Base-by-base conservation (phyloP, 495 filamentous ascomycete genomes). In the Aspergillus saccharolyticus region DNA sequence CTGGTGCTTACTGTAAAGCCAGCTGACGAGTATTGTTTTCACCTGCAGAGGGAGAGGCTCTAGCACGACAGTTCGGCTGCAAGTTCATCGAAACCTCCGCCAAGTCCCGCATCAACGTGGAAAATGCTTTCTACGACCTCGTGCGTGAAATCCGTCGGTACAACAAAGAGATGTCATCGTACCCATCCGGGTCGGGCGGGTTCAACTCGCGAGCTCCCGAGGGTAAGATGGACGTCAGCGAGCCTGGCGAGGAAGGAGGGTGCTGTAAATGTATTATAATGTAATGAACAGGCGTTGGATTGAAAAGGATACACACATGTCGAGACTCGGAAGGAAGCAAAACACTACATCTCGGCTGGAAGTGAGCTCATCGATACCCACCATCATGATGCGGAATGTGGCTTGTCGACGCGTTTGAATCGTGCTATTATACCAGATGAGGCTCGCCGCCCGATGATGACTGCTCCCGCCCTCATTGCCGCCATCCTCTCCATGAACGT, bases 11-110 rank as follows among this genome's bases (percentile, higher is more conserved):
- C 16, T 24, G 15, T 47, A 12, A 24, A 21, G 8, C 15, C 22
- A 6, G 42, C n/a, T 19, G 47, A 49, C 66, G 73, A 53, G 79
- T 63, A 57, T 58, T 61, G 18, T 58, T 28, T 33, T 25, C 57
- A 39, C 14, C 39, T 63, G 62, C 77, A 98, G 94, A 97, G 85
- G 94, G 93, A 64, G 85, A 92, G 69, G 81, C 85, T 56, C 80
- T 97, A 54, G 94, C 94, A 42, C 80, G 83, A 25, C 83, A 88
- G 61, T 97, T 97, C 74, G 85, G 85, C 63, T 97, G 94, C 83
- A 90, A 92, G 70, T 98, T 97, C 78, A 96, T 98, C 75, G 94
- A 98, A 78, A 97, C 94, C 33, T 98, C 94, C 43, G 94, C 94
- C 59, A 98, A 97, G 78, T 95, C 91, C 60, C 89, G 92, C 71